These are phyloP conservation scores for Protea cynaroides DNA, from an alignment of 164 flowering plant genomes.

Conservation along the genomic window DNA sequence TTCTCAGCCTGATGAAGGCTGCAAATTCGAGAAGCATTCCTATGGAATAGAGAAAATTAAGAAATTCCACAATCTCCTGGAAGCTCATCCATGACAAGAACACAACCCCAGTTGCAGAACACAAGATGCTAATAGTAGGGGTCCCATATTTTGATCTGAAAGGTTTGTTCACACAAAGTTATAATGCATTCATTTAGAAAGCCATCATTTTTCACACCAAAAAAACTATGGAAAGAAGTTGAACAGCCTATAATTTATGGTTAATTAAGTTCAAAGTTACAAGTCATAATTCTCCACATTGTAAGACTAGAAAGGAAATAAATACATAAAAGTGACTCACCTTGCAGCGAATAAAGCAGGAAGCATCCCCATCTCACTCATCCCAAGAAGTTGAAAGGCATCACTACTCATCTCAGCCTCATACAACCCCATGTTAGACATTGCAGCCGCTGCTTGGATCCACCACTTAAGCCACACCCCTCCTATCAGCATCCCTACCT, in stretches of 20 bases:
- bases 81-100: constrained; percentile 93
- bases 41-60: constrained; percentile 70
- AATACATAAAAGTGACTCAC: constrained; percentile 21
- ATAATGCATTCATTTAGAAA: neutral
- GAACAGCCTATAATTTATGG: neutral
- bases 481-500: constrained; percentile 79
- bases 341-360: constrained; percentile 63
- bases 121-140: constrained; percentile 79
- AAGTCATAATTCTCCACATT: neutral
- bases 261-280: neutral
- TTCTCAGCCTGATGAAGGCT: constrained; percentile 69
- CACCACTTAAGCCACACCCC: constrained; percentile 85
- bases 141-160: constrained; percentile 84
- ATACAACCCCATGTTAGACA: constrained; percentile 89
- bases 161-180: constrained; percentile 4
- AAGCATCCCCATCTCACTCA: constrained; percentile 94
- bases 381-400: constrained; percentile 85
- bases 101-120: constrained; percentile 83
- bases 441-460: constrained; percentile 88
- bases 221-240: neutral
- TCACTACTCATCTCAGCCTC: constrained; percentile 94
- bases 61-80: constrained; percentile 81
- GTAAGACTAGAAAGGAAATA: neutral
- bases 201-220: neutral
- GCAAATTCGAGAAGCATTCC: constrained; percentile 96